Base-by-base conservation (phyloP, 1,284 basidiomycete species). In the Singerocomus inundabilis region DNA sequence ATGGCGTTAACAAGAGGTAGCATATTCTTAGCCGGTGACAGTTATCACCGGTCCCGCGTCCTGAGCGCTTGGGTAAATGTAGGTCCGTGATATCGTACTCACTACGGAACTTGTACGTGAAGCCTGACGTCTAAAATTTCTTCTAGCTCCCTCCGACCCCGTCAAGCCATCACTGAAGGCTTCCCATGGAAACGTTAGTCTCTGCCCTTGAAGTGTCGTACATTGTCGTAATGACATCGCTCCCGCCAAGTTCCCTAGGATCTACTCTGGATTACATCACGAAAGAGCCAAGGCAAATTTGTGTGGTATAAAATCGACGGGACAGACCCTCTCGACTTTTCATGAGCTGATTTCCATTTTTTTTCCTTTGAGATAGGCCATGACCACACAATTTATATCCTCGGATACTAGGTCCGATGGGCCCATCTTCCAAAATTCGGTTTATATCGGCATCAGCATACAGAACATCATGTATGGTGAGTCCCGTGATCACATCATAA, bases 391-490 rank as follows among this genome's bases (percentile, higher is more conserved):
- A n/a, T n/a, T n/a, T n/a, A n/a, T 40, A 31, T 16, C 30, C 6
- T 21, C 25, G 10, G 28, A 18, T n/a, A n/a, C 31, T n/a, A 2
- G 5, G 6, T 24, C 13, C 12, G 7, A 12, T 29, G 30, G 5
- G 3, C 1, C 3, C 26, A 1, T 29, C 10, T 51, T 61, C 41
- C 60, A 65, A 42, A 56, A 41, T 29, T 49, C 61, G 7, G 5
- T 49, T 15, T 62, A 62, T 11, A 24, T 62, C 6, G 63, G 57
- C 21, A 55, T 55, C 5, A 57, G 34, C 31, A 16, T 67, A 21
- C 11, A 62, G 29, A 36, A 53, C n/a, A 54, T 67, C 16, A 25
- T 66, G 15, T 63, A 67, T 30, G 64, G 61, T 63, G 8, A 57
- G 61, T 51, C 13, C 37, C n/a, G 9, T 21, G 11, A 2, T 5